Evolutionary conservation across 192 early-diverging fungal genomes (phyloP).

Genomic region (Rhizophagus prolifer): DNA sequence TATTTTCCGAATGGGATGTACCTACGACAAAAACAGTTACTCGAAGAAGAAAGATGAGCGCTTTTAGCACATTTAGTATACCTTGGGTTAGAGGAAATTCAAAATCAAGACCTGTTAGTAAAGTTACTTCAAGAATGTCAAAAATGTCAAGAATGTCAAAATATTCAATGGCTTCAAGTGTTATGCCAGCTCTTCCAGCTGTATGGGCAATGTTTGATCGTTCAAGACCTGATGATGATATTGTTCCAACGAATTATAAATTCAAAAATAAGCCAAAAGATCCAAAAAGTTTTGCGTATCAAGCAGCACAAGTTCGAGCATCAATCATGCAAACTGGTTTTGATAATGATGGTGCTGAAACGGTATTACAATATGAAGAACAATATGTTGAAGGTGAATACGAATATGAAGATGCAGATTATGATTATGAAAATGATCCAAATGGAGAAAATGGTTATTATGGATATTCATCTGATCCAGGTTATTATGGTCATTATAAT

Average conservation of each 20-base stretch:
- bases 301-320: not conserved
- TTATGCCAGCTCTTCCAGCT: not conserved
- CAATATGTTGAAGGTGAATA: not conserved
- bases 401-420: not conserved
- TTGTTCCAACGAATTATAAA: not conserved
- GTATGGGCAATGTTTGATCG: not conserved
- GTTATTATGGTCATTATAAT: not conserved
- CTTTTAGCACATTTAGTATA: conserved; percentile 5
- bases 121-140: not conserved
- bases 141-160: not conserved
- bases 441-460: not conserved
- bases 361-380: not conserved
- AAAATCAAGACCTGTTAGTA: conserved; percentile 10
- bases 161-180: not conserved
- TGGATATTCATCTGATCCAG: not conserved
- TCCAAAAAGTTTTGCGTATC: not conserved
- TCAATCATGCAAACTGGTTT: not conserved
- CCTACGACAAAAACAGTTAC: not conserved
- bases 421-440: not conserved
- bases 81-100: conserved; percentile 1
- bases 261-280: not conserved
- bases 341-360: not conserved
- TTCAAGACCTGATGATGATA: conserved; percentile 3
- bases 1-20: not conserved
- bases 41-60: not conserved